A percentile compares a stretch with the other conserved stretches of the same genome.
These are phyloP conservation scores for Pyrus hybrid DNA, from an alignment of 331 rosid genomes.

Conservation along the genomic window DNA sequence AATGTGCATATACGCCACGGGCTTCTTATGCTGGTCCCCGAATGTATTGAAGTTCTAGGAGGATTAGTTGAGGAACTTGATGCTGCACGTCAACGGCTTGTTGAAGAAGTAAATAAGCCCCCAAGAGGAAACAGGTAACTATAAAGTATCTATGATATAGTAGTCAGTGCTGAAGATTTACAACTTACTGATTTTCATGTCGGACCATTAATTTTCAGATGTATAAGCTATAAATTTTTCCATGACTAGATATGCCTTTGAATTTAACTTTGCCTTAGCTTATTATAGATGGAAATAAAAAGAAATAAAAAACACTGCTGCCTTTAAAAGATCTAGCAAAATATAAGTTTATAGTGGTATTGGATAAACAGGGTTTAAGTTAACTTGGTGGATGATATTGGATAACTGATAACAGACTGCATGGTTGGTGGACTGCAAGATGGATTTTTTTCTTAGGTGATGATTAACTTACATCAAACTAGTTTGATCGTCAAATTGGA, in stretches of 20 bases:
- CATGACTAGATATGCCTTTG: neutral
- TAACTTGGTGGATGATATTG: neutral
- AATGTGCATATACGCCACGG: slow-evolving; percentile 77
- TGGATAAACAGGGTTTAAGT: neutral
- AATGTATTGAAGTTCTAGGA: slow-evolving; percentile 64
- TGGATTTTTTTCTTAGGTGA: neutral
- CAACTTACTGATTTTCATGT: neutral
- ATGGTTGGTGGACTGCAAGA: neutral
- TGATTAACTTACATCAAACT: neutral
- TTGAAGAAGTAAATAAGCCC: slow-evolving; percentile 80
- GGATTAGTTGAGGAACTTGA: slow-evolving; percentile 82
- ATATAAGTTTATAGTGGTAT: neutral
- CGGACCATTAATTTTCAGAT: neutral
- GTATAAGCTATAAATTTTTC: neutral
- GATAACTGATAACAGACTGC: neutral
- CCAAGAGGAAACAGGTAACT: slow-evolving; percentile 77
- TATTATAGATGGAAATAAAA: neutral
- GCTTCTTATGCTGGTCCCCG: slow-evolving; percentile 83
- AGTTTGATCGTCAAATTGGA: neutral
- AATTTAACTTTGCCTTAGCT: neutral
- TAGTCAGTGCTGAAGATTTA: neutral
- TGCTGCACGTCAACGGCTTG: slow-evolving; percentile 67
- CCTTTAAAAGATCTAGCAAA: neutral
- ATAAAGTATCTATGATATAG: slow-evolving; percentile 1
- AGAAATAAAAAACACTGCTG: neutral